Conservation (phyloP, 2,329 filamentous ascomycete genomes). For the Alternaria angustiovoidea region DNA sequence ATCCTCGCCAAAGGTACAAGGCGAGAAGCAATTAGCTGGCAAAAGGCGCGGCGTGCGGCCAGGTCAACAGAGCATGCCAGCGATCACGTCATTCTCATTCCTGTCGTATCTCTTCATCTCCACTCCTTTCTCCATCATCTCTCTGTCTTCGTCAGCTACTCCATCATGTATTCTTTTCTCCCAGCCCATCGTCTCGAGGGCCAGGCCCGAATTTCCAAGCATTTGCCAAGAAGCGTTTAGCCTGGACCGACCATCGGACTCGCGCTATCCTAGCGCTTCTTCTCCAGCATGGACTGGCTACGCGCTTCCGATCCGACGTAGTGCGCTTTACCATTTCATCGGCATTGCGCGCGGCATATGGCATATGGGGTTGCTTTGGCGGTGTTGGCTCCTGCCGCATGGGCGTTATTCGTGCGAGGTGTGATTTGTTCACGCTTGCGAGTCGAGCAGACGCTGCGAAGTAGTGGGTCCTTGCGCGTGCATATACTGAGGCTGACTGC, state of each 20-base stretch:
- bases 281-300: slow-evolving; percentile 27
- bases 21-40: background rate
- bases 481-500: background rate
- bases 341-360: slow-evolving; percentile 63
- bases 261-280: slow-evolving; percentile 49
- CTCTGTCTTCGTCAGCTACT: background rate
- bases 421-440: slow-evolving; percentile 63
- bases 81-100: background rate
- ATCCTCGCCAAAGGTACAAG: background rate
- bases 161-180: background rate
- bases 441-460: slow-evolving; percentile 15
- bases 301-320: slow-evolving; percentile 22
- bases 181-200: slow-evolving; percentile 30
- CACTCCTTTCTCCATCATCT: background rate
- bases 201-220: slow-evolving; percentile 54
- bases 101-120: background rate
- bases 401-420: slow-evolving; percentile 63
- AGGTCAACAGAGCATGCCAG: background rate
- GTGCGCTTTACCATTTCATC: slow-evolving; percentile 48
- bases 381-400: slow-evolving; percentile 61
- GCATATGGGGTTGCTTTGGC: slow-evolving; percentile 61
- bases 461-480: background rate
- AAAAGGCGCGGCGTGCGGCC: background rate
- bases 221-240: slow-evolving; percentile 57
- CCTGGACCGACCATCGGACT: slow-evolving; percentile 55